phyloP scores from a whole-genome alignment of 2,329 filamentous ascomycete genomes.

The Penicillium vulpinum region DNA sequence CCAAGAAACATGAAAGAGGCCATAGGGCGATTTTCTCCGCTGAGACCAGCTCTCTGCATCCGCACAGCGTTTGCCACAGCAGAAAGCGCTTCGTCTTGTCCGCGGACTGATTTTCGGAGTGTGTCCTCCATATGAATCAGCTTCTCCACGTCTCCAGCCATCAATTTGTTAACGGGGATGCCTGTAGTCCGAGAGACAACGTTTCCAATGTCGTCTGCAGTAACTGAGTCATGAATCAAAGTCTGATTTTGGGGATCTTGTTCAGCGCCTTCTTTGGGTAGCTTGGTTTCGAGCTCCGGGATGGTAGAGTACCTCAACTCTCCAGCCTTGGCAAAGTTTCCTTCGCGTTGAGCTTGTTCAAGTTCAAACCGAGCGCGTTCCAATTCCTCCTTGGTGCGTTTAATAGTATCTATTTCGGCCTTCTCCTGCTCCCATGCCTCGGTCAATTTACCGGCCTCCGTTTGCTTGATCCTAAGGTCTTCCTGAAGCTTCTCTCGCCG shows the following conservation, averaged over 20 bases:
- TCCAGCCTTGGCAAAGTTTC: conserved; percentile 86
- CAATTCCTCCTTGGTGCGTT: conserved; percentile 82
- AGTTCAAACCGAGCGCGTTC: conserved; percentile 83
- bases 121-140: conserved; percentile 94
- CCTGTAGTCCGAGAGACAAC: conserved; percentile 91
- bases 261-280: conserved; percentile 71
- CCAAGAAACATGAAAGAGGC: conserved; percentile 98
- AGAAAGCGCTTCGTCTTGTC: conserved; percentile 89
- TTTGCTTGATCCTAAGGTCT: conserved; percentile 72
- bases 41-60: conserved; percentile 88
- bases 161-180: conserved; percentile 89
- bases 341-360: conserved; percentile 81
- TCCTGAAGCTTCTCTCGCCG: conserved; percentile 81
- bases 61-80: conserved; percentile 91
- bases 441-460: conserved; percentile 71
- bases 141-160: conserved; percentile 90
- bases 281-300: conserved; percentile 72
- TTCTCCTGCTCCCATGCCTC: conserved; percentile 89
- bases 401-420: conserved; percentile 80
- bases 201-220: conserved; percentile 85
- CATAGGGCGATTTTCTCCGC: conserved; percentile 84
- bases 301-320: conserved; percentile 88
- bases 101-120: conserved; percentile 77
- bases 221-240: conserved; percentile 92
- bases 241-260: conserved; percentile 50